These are phyloP conservation scores for Trypanosoma scelopori DNA, from an alignment of 208 protist genomes.

Conservation along the genomic window DNA sequence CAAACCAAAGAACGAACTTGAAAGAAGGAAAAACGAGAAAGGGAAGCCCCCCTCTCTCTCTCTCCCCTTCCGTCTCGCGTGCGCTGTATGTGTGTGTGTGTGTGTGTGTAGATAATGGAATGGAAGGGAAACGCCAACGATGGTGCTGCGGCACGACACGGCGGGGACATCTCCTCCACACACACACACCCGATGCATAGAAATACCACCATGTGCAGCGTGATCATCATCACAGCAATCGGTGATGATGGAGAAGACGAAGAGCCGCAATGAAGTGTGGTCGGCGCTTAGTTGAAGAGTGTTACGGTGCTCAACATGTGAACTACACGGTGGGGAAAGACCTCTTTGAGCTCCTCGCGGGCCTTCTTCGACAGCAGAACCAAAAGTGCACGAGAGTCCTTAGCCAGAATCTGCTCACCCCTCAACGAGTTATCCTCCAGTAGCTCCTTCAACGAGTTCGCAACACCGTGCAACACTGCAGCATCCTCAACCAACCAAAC, in stretches of 20 bases:
- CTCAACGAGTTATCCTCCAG: slow-evolving; percentile 64
- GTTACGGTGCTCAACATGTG: slow-evolving; percentile 52
- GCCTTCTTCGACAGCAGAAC: slow-evolving; percentile 38
- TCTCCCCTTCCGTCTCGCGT: too few relatives aligned
- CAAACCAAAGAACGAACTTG: too few relatives aligned
- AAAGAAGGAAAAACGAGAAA: too few relatives aligned
- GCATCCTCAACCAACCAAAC: slow-evolving; percentile 53
- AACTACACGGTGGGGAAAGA: slow-evolving; percentile 71
- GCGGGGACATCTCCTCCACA: too few relatives aligned
- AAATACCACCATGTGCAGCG: background rate
- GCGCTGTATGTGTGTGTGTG: too few relatives aligned
- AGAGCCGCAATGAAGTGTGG: slow-evolving; percentile 11
- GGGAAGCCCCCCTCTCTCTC: too few relatives aligned
- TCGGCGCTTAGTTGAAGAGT: background rate
- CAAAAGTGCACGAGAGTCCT: slow-evolving; percentile 43
- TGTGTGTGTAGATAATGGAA: too few relatives aligned
- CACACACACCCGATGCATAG: too few relatives aligned
- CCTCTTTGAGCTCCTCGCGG: slow-evolving; percentile 54
- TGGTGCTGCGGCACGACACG: too few relatives aligned
- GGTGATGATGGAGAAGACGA: slow-evolving; percentile 1
- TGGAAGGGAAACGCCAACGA: too few relatives aligned
- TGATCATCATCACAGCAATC: slow-evolving; percentile 15
- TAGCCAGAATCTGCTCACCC: slow-evolving; percentile 42
- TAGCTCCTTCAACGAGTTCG: slow-evolving; percentile 65
- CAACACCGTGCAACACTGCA: slow-evolving; percentile 29